A percentile compares a stretch with the other conserved stretches of the same genome.
Evolutionary conservation across 2,329 filamentous ascomycete species (phyloP).

Genomic region (Ceratocystis eucalypticola): DNA sequence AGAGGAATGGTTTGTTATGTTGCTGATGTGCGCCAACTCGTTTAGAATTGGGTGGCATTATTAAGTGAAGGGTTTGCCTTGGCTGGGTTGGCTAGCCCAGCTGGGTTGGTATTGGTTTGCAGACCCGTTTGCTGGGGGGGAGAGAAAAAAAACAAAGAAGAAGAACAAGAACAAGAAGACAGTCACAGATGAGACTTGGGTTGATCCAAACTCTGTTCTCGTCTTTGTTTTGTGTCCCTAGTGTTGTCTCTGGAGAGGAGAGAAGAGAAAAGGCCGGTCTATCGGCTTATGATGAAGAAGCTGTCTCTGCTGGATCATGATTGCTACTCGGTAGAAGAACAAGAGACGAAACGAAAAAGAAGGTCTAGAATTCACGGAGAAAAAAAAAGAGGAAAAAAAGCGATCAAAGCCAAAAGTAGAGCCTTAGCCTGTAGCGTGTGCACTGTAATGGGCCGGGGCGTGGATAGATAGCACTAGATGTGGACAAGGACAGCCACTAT

Average conservation of each 20-base stretch:
- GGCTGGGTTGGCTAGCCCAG: not conserved
- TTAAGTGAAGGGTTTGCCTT: not conserved
- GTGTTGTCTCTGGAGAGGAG: not conserved
- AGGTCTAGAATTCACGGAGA: conserved; percentile 6
- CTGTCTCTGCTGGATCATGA: conserved; percentile 4
- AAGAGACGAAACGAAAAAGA: conserved; percentile 9
- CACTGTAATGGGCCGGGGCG: not conserved
- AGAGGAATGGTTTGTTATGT: not conserved
- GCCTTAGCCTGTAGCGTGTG: not conserved
- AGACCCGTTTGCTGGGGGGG: not conserved
- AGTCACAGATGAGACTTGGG: conserved; percentile 1
- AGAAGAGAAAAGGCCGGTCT: not conserved
- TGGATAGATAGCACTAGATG: not conserved
- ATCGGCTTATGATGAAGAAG: conserved; percentile 6
- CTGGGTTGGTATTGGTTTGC: not conserved
- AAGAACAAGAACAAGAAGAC: not conserved
- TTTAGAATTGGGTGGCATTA: conserved; percentile 1
- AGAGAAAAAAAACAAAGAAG: too few species aligned
- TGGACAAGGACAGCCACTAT: not conserved
- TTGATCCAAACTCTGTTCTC: conserved; percentile 8
- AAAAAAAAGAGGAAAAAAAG: not conserved
- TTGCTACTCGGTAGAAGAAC: conserved; percentile 8
- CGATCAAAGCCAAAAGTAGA: conserved; percentile 4
- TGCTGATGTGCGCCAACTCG: not conserved
- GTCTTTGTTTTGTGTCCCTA: conserved; percentile 3